Evolutionary conservation across 2,329 filamentous ascomycete genomes (phyloP), one percentile per base, ranked within the genome.

Genomic region (Paraphoma chrysanthemicola): DNA sequence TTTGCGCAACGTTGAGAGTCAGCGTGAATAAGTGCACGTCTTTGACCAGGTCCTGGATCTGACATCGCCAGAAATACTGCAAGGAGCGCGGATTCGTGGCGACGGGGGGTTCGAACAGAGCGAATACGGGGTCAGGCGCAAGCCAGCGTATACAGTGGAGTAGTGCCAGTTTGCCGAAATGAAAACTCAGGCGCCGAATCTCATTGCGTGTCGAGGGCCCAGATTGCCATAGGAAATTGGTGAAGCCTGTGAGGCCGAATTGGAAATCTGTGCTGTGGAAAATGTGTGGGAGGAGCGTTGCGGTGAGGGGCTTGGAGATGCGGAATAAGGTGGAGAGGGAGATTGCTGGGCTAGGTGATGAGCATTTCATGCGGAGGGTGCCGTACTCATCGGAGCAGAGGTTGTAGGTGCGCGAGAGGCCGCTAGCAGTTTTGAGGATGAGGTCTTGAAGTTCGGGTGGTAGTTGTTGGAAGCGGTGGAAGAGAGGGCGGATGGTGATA

Each of bases 61-160:
- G 71, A 29, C 68, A 71, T 29, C 72, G 67, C 72, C 72, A 75
- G 30, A 73, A 67, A 33, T 67, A 66, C 16, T 66, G 67, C 23
- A 74, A 38, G 1, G 57, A 64, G 1, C 43, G 50, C 3, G 69
- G 67, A 1, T 53, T 60, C 2, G 63, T 64, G 28, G 36, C 49
- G 14, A 68, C 62, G 5, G 68, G 67, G 0, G 70, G 68, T 29
- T 70, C 63, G 48, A 75, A 63, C 1, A 74, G 57, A 5, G 60
- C 53, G 41, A 71, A 73, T 6, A 75, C 28, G 1, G 56, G 53
- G 29, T 73, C 70, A 4, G 71, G 68, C 3, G 68, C 64, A 2
- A 73, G 51, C 72, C 72, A 75, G 11, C 72, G 67, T 7, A 72
- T 57, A 36, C 66, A 72, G 33, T 74, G 71, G 9, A 73, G 50